phyloP scores from a whole-genome alignment of 2,329 filamentous ascomycete genomes.

The Claviceps capensis region DNA sequence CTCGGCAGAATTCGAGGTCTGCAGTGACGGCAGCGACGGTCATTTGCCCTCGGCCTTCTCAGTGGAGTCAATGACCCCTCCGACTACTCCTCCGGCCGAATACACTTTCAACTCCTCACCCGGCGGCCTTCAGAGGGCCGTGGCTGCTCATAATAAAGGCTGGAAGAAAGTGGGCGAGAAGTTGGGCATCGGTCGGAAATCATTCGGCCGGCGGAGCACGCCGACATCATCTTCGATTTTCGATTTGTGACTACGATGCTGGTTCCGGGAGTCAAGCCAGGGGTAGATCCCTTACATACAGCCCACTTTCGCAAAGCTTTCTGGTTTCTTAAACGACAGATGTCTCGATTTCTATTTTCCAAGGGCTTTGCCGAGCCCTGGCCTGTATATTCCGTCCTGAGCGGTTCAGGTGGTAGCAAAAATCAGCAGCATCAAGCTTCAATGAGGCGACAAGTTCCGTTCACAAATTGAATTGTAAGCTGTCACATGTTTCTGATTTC shows the following conservation, averaged over 20 bases:
- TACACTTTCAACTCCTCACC: slow-evolving; percentile 38
- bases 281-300: slow-evolving; percentile 34
- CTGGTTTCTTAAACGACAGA: neutral
- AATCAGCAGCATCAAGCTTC: neutral
- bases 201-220: slow-evolving; percentile 27
- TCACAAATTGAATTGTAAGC: neutral
- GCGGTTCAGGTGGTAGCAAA: too few species aligned
- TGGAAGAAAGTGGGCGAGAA: slow-evolving; percentile 54
- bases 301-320: neutral
- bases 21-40: slow-evolving; percentile 54
- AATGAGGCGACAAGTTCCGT: neutral
- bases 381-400: too few species aligned
- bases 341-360: neutral
- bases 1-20: slow-evolving; percentile 32
- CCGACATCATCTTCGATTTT: slow-evolving; percentile 29
- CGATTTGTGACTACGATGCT: slow-evolving; percentile 21
- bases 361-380: too few species aligned
- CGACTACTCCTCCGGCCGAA: slow-evolving; percentile 55
- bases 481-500: neutral
- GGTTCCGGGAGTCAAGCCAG: slow-evolving; percentile 21
- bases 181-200: slow-evolving; percentile 43
- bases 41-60: slow-evolving; percentile 32
- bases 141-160: slow-evolving; percentile 40
- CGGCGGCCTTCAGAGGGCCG: slow-evolving; percentile 38
- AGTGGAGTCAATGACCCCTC: slow-evolving; percentile 58